Base-by-base conservation (phyloP, 495 filamentous ascomycete genomes). In the Choiromyces venosus region DNA sequence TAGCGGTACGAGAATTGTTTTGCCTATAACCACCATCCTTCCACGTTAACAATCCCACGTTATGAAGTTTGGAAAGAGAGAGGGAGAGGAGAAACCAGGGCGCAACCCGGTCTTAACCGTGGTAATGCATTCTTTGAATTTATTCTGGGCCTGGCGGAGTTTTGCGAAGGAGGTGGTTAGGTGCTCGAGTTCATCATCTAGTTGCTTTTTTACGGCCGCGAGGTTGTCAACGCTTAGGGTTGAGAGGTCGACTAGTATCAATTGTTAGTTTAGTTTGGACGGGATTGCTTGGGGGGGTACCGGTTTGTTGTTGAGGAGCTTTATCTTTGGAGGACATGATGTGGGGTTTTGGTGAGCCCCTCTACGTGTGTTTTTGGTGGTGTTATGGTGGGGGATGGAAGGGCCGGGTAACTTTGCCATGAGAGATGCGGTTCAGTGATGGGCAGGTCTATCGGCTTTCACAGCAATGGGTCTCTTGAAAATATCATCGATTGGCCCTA, bases 121-220 rank as follows among this genome's bases (percentile, higher is more conserved):
- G 36, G 84, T 86, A 67, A 96, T 86, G 82, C 96, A 99, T 80
- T 98, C 94, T 40, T 89, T 86, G 86, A 99, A 99, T 82, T 94
- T 95, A 69, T 88, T 85, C 81, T 97, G 96, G 25, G 95, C 96
- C 38, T 89, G 88, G 73, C 92, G 92, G 39, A 99, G 88, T 83
- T 95, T 94, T 46, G 89, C 83, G 85, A 96, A 96, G 18, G 96
- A 97, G 71, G 84, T 86, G 0, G 92, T 96, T 75, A 99, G 89
- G 84, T 97, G 93, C 81, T 96, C 91, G 74, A 99, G 88, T 80
- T 99, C 95, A 76, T 93, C 89, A 82, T 96, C 94, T 72, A 99
- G 91, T 81, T 96, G 94, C 82, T 95, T 93, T 84, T 98, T 97
- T 61, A 98, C 88, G 61, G 86, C 84, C 29, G 79, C 70, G 70